These are phyloP conservation scores for Coemansia sp. DNA, from an alignment of 192 early-diverging fungal genomes.

Conservation along the genomic window DNA sequence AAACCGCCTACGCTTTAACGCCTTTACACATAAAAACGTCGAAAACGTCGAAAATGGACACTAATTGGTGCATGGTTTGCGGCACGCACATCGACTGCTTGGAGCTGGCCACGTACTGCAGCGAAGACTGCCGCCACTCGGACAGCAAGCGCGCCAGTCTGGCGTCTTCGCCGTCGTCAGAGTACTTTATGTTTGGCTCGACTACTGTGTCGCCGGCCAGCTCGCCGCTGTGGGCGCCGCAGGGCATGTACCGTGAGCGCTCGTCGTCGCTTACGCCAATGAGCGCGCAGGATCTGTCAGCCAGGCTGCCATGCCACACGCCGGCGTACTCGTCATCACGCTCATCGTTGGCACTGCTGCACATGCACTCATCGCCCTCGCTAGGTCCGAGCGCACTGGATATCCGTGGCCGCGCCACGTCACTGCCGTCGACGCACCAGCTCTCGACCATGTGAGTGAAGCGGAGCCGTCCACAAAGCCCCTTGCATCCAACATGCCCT, in stretches of 20 bases:
- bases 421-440: slow-evolving; percentile 46
- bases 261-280: slow-evolving; percentile 50
- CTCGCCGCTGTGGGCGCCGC: slow-evolving; percentile 29
- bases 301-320: slow-evolving; percentile 45
- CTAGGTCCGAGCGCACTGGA: slow-evolving; percentile 43
- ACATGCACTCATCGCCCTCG: slow-evolving; percentile 26
- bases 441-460: slow-evolving; percentile 35
- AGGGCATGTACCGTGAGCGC: slow-evolving; percentile 33
- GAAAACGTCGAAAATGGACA: slow-evolving; percentile 27
- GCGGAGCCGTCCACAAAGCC: background rate
- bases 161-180: slow-evolving; percentile 16
- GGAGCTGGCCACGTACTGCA: slow-evolving; percentile 50
- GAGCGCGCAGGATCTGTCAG: slow-evolving; percentile 43
- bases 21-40: background rate
- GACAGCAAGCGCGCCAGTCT: slow-evolving; percentile 13
- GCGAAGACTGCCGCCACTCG: slow-evolving; percentile 35
- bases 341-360: slow-evolving; percentile 24
- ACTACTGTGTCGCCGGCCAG: slow-evolving; percentile 22
- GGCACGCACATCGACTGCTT: slow-evolving; percentile 49
- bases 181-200: slow-evolving; percentile 36
- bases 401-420: slow-evolving; percentile 31
- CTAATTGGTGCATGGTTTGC: slow-evolving; percentile 55
- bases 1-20: background rate
- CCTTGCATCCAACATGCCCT: slow-evolving; percentile 1
- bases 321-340: slow-evolving; percentile 47